Evolutionary conservation across 2,329 filamentous ascomycete species (phyloP).

Genomic region (Exophiala sideris): DNA sequence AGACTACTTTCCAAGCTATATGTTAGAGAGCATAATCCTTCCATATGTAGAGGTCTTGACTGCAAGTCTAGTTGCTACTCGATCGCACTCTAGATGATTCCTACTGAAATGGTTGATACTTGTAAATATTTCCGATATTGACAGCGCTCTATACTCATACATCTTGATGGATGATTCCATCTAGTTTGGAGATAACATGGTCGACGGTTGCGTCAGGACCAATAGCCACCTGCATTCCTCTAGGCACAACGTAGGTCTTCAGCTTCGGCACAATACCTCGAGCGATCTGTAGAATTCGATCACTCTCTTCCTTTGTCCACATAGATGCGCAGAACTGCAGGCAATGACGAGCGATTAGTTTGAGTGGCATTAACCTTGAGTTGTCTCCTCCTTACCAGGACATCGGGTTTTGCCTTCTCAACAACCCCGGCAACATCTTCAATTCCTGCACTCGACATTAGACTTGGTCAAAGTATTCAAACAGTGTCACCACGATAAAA

Average conservation of each 20-base stretch:
- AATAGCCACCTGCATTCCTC: slow-evolving; percentile 39
- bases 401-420: slow-evolving; percentile 39
- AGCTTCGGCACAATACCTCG: slow-evolving; percentile 35
- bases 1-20: too few species aligned
- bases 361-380: neutral
- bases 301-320: slow-evolving; percentile 46
- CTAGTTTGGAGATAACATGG: slow-evolving; percentile 29
- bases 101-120: too few species aligned
- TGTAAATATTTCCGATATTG: too few species aligned
- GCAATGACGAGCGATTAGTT: neutral
- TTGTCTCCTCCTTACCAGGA: slow-evolving; percentile 45
- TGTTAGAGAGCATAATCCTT: too few species aligned
- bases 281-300: slow-evolving; percentile 36
- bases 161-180: too few species aligned
- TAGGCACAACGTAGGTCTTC: slow-evolving; percentile 40
- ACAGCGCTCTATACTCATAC: too few species aligned
- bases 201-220: slow-evolving; percentile 42
- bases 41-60: too few species aligned
- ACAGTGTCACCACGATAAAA: neutral
- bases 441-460: slow-evolving; percentile 45
- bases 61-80: too few species aligned
- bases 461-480: slow-evolving; percentile 53
- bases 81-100: too few species aligned
- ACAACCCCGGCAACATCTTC: too few species aligned
- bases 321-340: slow-evolving; percentile 59